phyloP scores from a whole-genome alignment of 169 alveolate species.

The Cryptosporidium viatorum region DNA sequence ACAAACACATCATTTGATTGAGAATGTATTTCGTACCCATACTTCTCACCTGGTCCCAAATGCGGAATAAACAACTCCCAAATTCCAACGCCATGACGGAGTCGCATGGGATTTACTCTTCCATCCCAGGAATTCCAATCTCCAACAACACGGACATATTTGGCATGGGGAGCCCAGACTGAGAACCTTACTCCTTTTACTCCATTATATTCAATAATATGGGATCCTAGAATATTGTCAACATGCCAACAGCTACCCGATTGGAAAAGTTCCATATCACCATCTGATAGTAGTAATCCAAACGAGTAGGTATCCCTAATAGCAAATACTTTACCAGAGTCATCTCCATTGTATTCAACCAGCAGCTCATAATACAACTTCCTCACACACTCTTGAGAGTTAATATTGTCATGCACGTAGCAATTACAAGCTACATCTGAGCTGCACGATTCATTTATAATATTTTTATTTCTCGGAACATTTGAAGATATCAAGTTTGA shows the following conservation, averaged over 20 bases:
- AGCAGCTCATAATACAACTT: conserved; percentile 76
- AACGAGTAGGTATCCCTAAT: conserved; percentile 78
- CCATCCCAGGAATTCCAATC: conserved; percentile 86
- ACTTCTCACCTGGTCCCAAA: conserved; percentile 79
- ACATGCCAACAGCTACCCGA: conserved; percentile 86
- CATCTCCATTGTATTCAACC: conserved; percentile 76
- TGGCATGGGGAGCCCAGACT: conserved; percentile 84
- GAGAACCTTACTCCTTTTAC: conserved; percentile 80
- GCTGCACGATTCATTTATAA: not conserved
- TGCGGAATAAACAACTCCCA: conserved; percentile 83
- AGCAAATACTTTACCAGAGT: conserved; percentile 19
- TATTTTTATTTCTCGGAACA: conserved; percentile 6
- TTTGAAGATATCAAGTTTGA: not conserved
- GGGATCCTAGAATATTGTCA: conserved; percentile 82
- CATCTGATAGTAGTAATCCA: conserved; percentile 77
- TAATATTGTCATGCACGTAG: conserved; percentile 48
- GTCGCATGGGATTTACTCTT: conserved; percentile 83
- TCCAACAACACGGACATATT: conserved; percentile 81
- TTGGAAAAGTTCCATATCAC: conserved; percentile 79
- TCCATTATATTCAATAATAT: conserved; percentile 78
- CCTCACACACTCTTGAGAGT: conserved; percentile 44
- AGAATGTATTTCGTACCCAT: conserved; percentile 80
- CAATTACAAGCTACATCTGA: conserved; percentile 70
- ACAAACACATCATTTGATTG: conserved; percentile 76
- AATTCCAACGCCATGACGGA: conserved; percentile 80